Conservation (phyloP, 2,329 filamentous ascomycete genomes). For the Dothidotthia symphoricarpi region DNA sequence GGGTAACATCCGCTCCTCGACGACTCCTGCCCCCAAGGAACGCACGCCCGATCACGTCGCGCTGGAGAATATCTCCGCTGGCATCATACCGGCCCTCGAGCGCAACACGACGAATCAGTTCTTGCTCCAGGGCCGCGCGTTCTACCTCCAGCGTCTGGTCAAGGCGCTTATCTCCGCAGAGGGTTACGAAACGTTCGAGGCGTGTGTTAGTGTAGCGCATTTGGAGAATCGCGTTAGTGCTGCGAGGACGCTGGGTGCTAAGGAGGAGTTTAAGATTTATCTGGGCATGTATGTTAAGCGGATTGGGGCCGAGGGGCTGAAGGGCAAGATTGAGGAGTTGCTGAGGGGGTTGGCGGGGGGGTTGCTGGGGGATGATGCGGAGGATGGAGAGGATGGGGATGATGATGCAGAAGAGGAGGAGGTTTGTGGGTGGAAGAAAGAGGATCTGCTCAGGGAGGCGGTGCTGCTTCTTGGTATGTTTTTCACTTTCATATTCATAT, state of each 20-base stretch:
- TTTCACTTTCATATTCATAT: too few relatives aligned
- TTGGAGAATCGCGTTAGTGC: constrained; percentile 92
- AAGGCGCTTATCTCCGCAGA: constrained; percentile 85
- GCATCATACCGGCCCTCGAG: constrained; percentile 89
- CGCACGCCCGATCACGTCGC: constrained; percentile 49
- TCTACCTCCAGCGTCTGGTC: constrained; percentile 85
- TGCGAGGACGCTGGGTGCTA: constrained; percentile 76
- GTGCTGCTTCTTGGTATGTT: constrained; percentile 80
- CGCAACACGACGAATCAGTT: constrained; percentile 93
- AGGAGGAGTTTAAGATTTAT: constrained; percentile 91
- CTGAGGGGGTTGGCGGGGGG: constrained; percentile 78
- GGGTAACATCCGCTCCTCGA: constrained; percentile 70
- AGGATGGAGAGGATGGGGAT: constrained; percentile 54
- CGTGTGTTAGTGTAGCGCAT: constrained; percentile 87
- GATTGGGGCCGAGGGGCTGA: constrained; percentile 82
- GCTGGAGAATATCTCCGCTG: constrained; percentile 71
- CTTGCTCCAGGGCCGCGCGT: constrained; percentile 85
- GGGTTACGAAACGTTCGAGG: constrained; percentile 89
- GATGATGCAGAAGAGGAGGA: constrained; percentile 60
- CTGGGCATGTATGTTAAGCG: constrained; percentile 98
- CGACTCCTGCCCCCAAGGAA: constrained; percentile 31
- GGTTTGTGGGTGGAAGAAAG: constrained; percentile 87
- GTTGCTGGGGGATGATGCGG: constrained; percentile 52
- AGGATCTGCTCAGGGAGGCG: constrained; percentile 83
- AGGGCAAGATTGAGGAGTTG: constrained; percentile 88